A percentile compares a stretch with the other conserved stretches of the same genome.
phyloP scores from a whole-genome alignment of 768 basidiomycete species.

The Paxillus ammoniavirescens region DNA sequence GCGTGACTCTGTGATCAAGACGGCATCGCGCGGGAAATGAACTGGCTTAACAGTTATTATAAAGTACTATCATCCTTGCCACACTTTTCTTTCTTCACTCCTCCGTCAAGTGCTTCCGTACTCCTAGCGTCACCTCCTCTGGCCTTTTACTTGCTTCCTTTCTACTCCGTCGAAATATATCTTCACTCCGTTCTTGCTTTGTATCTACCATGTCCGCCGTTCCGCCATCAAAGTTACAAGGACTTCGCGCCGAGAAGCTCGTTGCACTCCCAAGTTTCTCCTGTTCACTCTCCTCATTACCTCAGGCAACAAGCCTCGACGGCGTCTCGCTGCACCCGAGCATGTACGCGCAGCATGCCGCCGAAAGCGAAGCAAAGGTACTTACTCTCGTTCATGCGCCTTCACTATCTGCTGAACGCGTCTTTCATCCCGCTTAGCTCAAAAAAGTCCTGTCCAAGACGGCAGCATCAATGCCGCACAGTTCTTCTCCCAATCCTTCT shows the following conservation, averaged over 20 bases:
- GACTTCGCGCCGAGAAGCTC: constrained; percentile 49
- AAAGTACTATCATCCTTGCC: constrained; percentile 10
- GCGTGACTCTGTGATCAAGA: not conserved
- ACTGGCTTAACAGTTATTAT: constrained; percentile 10
- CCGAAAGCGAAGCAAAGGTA: constrained; percentile 78
- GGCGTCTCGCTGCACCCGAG: constrained; percentile 64
- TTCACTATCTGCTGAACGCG: constrained; percentile 3
- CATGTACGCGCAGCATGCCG: constrained; percentile 66
- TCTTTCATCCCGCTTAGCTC: constrained; percentile 38
- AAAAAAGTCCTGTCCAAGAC: constrained; percentile 63
- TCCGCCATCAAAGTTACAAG: constrained; percentile 30
- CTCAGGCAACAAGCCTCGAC: constrained; percentile 69
- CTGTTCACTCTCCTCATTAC: constrained; percentile 62
- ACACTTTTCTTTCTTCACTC: constrained; percentile 15
- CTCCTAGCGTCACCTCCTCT: constrained; percentile 1
- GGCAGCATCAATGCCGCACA: constrained; percentile 33
- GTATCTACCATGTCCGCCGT: constrained; percentile 33
- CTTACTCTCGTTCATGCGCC: constrained; percentile 6
- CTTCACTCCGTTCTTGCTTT: constrained; percentile 3
- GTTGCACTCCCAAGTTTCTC: constrained; percentile 75
- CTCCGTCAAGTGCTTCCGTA: constrained; percentile 6
- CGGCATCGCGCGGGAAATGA: constrained; percentile 21
- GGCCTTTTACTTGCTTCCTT: constrained; percentile 16
- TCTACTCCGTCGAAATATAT: not conserved
- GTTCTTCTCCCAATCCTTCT: constrained; percentile 29